These are phyloP conservation scores for Neopestalotiopsis clavispora DNA, from an alignment of 2,329 filamentous ascomycete species.

Conservation along the genomic window DNA sequence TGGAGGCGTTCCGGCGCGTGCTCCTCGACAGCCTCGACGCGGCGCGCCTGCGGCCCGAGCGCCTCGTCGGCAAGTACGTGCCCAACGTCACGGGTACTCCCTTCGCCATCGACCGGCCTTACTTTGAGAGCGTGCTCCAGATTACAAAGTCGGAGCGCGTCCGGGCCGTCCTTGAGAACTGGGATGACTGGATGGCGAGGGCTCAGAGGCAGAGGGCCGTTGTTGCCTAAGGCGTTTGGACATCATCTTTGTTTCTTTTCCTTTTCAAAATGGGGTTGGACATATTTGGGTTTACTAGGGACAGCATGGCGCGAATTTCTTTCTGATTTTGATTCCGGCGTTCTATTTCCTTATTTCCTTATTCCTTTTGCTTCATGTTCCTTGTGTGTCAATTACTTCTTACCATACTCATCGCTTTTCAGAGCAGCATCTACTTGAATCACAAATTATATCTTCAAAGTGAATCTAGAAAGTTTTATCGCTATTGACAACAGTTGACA, in stretches of 20 bases:
- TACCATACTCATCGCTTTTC: neutral
- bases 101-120: slow-evolving; percentile 32
- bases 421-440: too few relatives aligned
- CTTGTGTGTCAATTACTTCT: neutral
- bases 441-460: too few relatives aligned
- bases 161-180: slow-evolving; percentile 26
- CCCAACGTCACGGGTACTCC: slow-evolving; percentile 40
- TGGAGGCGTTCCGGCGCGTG: slow-evolving; percentile 34
- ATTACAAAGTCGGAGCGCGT: slow-evolving; percentile 27
- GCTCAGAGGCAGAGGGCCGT: slow-evolving; percentile 17
- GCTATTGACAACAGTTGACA: too few relatives aligned
- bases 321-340: neutral
- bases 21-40: slow-evolving; percentile 30
- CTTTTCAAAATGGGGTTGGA: neutral
- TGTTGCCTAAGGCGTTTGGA: neutral
- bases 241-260: too few relatives aligned
- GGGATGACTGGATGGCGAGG: slow-evolving; percentile 35
- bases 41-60: slow-evolving; percentile 28
- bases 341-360: neutral
- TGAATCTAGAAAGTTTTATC: too few relatives aligned
- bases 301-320: neutral
- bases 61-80: slow-evolving; percentile 37
- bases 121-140: slow-evolving; percentile 29
- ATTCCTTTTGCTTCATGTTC: neutral
- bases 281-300: neutral